Base-by-base conservation (phyloP, 805 yeast genomes). In the Ogataea trehaloabstinens region DNA sequence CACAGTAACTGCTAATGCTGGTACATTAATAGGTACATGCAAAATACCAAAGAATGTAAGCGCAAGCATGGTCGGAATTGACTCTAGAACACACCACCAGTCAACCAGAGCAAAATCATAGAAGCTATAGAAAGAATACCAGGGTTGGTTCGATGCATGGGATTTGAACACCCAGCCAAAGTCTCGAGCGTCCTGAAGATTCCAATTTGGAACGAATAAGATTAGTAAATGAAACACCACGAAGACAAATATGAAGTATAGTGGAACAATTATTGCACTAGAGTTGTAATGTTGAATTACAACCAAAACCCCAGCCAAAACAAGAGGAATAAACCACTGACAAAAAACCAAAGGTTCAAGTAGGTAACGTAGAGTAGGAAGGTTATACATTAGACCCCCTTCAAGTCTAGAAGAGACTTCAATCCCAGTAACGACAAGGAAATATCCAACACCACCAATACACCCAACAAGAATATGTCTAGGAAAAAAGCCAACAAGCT, bases 361-460 rank as follows among this genome's bases (percentile, higher is more conserved):
- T 12, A 82, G 59, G 37, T 65, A 68, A 16, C 60, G 38, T 36
- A 87, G 61, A 12, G 88, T 85, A 2, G 64, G 71, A 52, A 67
- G 57, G 42, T 79, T 73, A 57, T 87, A 90, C 36, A 71, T 72
- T 30, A 91, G 61, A 2, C 87, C 82, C 3, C 86, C 85, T 34
- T 86, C 85, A 22, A 86, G 62, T 42, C 95, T 70, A 0, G 96
- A 81, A n/a, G 87, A 75, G 1, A 93, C 96, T 55, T 91, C 97
- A 20, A 93, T 64, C 1, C 96, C 99, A 0, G 99, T 93, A 1
- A 86, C 82, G 2, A 89, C 68, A 35, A 93, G 68, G 62, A 93
- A 93, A 64, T 86, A 90, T 6, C 99, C 99, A 34, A 93, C 99
- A 55, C 99, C 99, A 28, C 99, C 99, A 51, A 93, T 90, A 59